Evolutionary conservation across 345 rosid species (phyloP), one percentile per base, ranked within the genome.

Genomic region (Eucalyptus caleyi): DNA sequence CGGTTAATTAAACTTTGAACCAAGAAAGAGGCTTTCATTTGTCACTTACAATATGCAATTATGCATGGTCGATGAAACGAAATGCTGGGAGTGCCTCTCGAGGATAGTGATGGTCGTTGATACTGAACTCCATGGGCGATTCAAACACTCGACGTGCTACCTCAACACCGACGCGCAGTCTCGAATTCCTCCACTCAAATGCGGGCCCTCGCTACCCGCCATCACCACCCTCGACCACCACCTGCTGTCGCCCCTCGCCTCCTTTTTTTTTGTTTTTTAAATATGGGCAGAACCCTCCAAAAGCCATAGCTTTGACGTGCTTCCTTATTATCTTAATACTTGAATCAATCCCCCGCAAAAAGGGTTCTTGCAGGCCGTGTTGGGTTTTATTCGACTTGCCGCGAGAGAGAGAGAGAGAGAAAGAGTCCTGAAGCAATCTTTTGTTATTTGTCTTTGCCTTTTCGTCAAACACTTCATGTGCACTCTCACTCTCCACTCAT

Each of bases 241-340:
- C 62, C 27, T 56, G 62, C 62, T 56, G 27, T 56, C 27, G 62
- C 27, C 27, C 27, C 30, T 56, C 62, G 62, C 13, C 12, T 56
- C 6, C 30, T 1, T 9, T 9, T 23, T 8, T 8, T 1, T 54
- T 2, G 37, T 56, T 0, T 8, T 3, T 2, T 53, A 2, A 56
- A 56, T 24, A 24, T 4, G 27, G 27, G 8, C 62, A 24, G 62
- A 40, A 40, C 42, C 42, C 42, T 40, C 42, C 42, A 40, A 40
- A 40, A 40, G 42, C 42, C 42, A 40, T 40, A 40, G 42, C 42
- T 40, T 40, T 40, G 42, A 40, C 42, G 42, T 40, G 42, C 42
- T 40, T 40, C 42, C 42, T 40, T 40, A 40, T 40, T 40, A 40
- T 40, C 42, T 40, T 40, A 40, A 40, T 40, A 40, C 62, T 56